Base-by-base conservation (phyloP, 148 eudicot species). In the Rhododendron simsii region DNA sequence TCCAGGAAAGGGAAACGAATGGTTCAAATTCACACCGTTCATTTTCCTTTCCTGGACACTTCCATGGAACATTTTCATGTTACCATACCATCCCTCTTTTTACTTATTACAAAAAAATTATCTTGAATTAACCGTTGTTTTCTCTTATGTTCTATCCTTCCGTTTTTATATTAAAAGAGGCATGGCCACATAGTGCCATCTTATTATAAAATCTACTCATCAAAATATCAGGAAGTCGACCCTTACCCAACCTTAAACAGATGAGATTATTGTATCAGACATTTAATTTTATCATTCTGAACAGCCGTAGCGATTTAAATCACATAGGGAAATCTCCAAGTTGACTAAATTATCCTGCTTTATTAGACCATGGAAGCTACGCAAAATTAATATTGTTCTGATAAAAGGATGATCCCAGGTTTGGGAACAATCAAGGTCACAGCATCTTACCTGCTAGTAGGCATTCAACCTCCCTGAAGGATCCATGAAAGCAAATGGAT, bases 381-480 rank as follows among this genome's bases (percentile, higher is more conserved):
- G 37, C 10, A 26, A 30, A 74, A 33, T 74, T 20, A 12, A 77
- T 7, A 41, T 77, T 3, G 9, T 4, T 7, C 4, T 0, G 1
- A 14, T 37, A 41, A 51, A 85, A 16, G 18, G 18, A n/a, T 55
- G 20, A 35, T 57, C 67, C 75, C 37, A 83, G 21, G 80, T 79
- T 69, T 16, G 30, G 47, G 13, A 87, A 9, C 51, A 71, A 33
- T n/a, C 50, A 44, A 50, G 67, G 23, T 18, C 21, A 47, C 50
- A 75, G 33, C 39, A 41, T 23, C 87, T 89, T 90, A 94, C 99
- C 93, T 91, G 93, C 88, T 95, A 98, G 89, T 97, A 97, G 87
- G 98, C 91, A 83, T 97, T 97, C 86, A 95, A 87, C 71, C 95
- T 89, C 86, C 98, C 95, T 57, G 98, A 88, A 59, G 94, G 98